Percentiles rank a stretch among this genome's conserved stretches.
Conservation (phyloP, 164 flowering plant genomes). For the Magnolia officinalis region DNA sequence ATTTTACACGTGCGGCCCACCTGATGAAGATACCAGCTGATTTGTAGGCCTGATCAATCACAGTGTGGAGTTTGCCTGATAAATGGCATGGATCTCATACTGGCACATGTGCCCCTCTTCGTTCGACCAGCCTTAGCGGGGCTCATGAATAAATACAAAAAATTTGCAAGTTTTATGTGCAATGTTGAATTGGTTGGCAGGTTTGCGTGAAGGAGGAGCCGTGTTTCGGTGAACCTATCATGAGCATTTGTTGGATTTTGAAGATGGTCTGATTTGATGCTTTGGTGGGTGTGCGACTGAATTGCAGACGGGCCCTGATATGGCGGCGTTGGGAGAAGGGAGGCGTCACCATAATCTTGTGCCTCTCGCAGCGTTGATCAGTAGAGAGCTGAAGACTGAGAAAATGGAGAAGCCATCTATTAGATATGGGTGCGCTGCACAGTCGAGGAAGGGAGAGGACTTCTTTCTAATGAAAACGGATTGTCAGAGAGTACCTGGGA, state of each 20-base stretch:
- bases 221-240: background rate
- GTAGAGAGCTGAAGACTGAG: conserved; percentile 23
- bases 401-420: conserved; percentile 23
- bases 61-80: background rate
- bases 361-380: conserved; percentile 26
- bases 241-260: background rate
- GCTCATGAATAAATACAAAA: background rate
- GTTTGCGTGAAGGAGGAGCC: background rate
- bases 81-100: background rate
- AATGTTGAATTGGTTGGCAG: background rate
- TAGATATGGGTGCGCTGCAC: conserved; percentile 24
- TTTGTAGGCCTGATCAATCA: background rate
- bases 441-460: conserved; percentile 27
- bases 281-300: conserved; percentile 1
- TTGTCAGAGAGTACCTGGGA: conserved; percentile 21
- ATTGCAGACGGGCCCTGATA: background rate
- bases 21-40: background rate
- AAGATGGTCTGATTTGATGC: background rate
- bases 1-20: background rate
- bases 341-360: conserved; percentile 17
- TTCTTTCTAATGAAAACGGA: conserved; percentile 15
- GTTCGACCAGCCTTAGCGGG: too few species aligned
- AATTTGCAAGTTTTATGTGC: background rate
- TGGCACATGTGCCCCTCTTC: too few species aligned
- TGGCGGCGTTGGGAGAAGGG: conserved; percentile 11